phyloP scores from a whole-genome alignment of 2,329 filamentous ascomycete genomes.

The Aspergillus fructus region DNA sequence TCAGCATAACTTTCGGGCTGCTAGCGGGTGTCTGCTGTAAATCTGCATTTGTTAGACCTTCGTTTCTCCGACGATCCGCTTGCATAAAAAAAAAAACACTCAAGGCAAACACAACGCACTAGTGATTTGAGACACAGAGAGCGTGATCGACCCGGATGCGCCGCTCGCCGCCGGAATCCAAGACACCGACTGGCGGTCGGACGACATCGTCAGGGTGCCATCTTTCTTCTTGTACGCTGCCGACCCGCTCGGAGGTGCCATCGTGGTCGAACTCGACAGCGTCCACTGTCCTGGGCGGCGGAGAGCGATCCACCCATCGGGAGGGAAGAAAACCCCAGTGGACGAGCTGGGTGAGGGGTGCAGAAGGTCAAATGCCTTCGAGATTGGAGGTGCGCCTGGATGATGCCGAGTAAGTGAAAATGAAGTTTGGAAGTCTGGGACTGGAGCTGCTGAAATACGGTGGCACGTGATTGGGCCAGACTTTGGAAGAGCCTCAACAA shows the following conservation, averaged over 20 bases:
- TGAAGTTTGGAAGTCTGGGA: neutral
- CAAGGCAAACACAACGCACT: constrained; percentile 57
- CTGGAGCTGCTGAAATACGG: neutral
- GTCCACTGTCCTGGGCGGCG: constrained; percentile 38
- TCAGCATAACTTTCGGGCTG: constrained; percentile 89
- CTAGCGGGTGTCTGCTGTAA: constrained; percentile 90
- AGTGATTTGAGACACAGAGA: constrained; percentile 74
- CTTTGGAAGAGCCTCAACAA: neutral
- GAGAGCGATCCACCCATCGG: constrained; percentile 36
- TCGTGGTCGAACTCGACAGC: constrained; percentile 36
- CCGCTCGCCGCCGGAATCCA: constrained; percentile 72
- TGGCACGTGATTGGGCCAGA: constrained; percentile 10
- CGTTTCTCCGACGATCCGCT: neutral
- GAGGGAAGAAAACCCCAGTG: constrained; percentile 23
- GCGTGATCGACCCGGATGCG: constrained; percentile 64
- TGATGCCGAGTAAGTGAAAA: constrained; percentile 12
- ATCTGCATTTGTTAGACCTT: constrained; percentile 53
- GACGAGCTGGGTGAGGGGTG: constrained; percentile 14
- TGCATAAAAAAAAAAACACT: neutral
- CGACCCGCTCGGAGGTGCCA: constrained; percentile 59
- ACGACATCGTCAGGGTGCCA: constrained; percentile 73
- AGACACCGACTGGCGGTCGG: constrained; percentile 70
- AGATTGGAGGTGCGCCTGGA: constrained; percentile 4
- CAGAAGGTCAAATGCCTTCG: constrained; percentile 23
- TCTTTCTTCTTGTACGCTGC: constrained; percentile 95